Evolutionary conservation across 1,284 basidiomycete genomes (phyloP), one percentile per base, ranked within the genome.

Genomic region (Marasmius tenuissimus): DNA sequence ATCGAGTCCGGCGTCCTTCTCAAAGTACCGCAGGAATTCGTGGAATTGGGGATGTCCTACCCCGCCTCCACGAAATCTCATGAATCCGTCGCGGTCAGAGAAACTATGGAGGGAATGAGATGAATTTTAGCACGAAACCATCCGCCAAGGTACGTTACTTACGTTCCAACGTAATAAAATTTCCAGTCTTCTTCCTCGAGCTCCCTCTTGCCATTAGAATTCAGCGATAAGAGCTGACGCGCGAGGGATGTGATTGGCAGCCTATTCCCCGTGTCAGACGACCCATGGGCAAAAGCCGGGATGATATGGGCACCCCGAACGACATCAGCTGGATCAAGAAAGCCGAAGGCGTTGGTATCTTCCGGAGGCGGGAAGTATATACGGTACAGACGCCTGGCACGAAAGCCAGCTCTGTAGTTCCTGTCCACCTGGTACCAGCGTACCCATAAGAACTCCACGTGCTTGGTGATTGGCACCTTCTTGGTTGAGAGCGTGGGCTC

Each of bases 271-370:
- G 18, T 49, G 33, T 59, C 54, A 12, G 63, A 60, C 1, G 6
- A 33, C 8, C 58, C 61, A 18, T 35, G 39, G 6, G 6, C 12
- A 50, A 69, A 72, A 20, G 61, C 4, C 1, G 68, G 70, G 5
- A 70, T 68, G 20, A 70, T 48, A 50, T 74, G 72, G 0, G 50
- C 61, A 3, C 56, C 73, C 7, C 67, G 67, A 0, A 75, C 61
- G 35, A 76, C 62, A 4, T 66, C 4, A 0, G 51, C 48, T 0
- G 75, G 75, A 59, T 75, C 66, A 0, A 77, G 54, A 42, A 77
- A 77, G 0, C 72, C 68, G 52, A 76, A 76, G 1, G 71, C 68
- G 22, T 55, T 55, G 0, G 56, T 57, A 6, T 71, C 60, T 3
- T 37, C 47, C 11, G 53, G 49, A 0, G 64, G 49, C 6, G 69